A percentile compares a stretch with the other conserved stretches of the same genome.
These are phyloP conservation scores for Neurospora intermedia DNA, from an alignment of 495 filamentous ascomycete genomes.

Conservation along the genomic window DNA sequence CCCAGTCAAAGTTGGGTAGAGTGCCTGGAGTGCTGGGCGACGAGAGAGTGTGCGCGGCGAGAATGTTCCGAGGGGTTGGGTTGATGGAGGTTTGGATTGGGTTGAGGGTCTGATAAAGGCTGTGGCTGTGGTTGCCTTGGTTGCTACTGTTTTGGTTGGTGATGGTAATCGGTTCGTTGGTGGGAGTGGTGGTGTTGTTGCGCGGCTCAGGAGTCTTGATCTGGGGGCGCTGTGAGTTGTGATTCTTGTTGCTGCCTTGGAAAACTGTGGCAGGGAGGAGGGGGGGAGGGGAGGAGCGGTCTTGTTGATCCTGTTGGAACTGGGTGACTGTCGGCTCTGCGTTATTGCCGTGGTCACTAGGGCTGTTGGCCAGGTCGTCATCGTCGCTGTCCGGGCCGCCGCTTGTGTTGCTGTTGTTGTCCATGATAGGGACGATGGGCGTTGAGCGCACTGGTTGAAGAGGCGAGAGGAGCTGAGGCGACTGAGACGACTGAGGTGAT, in stretches of 20 bases:
- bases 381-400: neutral
- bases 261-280: neutral
- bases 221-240: neutral
- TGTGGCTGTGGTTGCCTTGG: conserved; percentile 2
- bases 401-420: neutral
- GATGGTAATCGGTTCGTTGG: conserved; percentile 18
- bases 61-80: neutral
- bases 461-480: neutral
- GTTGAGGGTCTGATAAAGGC: neutral
- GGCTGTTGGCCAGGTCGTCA: neutral
- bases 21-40: conserved; percentile 36
- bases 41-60: neutral
- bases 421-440: neutral
- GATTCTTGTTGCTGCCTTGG: neutral
- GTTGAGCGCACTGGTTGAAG: neutral
- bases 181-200: conserved; percentile 1
- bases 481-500: neutral
- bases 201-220: conserved; percentile 26
- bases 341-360: neutral
- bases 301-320: neutral
- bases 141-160: conserved; percentile 13
- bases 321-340: neutral
- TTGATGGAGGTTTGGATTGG: neutral
- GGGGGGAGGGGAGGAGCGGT: neutral
- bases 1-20: conserved; percentile 50